Evolutionary conservation across 345 rosid genomes (phyloP), one percentile per base, ranked within the genome.

Genomic region (Clarkia xantiana): DNA sequence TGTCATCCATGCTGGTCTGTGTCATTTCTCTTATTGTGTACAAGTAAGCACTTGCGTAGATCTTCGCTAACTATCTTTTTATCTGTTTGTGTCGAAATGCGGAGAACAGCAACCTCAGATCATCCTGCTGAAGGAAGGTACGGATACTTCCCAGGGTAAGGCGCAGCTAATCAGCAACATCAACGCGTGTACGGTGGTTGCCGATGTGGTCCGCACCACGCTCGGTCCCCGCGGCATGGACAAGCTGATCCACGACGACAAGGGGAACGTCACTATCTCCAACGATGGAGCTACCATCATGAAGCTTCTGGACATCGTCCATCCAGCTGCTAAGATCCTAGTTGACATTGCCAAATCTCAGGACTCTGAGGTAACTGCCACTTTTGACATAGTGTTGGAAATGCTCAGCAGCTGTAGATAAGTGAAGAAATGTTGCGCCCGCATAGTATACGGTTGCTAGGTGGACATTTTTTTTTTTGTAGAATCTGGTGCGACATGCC

Each of bases 191-290:
- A 93, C 94, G 9, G 94, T 89, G 19, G 84, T 93, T 11, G 81
- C 94, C 10, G 99, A 93, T 54, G 76, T 79, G 10, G 80, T 88
- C 23, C 73, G 99, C 56, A 84, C 95, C 53, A 93, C 99, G 14
- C 83, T 93, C 13, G 99, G 99, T 0, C 99, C 97, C 0, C 74
- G 97, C 40, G 99, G 99, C 5, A 87, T 93, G 99, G 99, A 87
- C 69, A 93, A 93, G 65, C 81, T 93, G 57, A 93, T 93, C 65
- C 99, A 93, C 54, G 99, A 87, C 62, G 91, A 84, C 58, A 87
- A 87, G 59, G 99, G 97, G 9, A 54, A 29, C 15, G 97, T 93
- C 58, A 93, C 99, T 64, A 84, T 93, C 51, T 93, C 99, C 7
- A 88, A 93, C 64, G 99, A 93, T 52, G 99, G 97, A 5, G 99